phyloP scores from a whole-genome alignment of 768 basidiomycete genomes.

The Termitomyces sp. region DNA sequence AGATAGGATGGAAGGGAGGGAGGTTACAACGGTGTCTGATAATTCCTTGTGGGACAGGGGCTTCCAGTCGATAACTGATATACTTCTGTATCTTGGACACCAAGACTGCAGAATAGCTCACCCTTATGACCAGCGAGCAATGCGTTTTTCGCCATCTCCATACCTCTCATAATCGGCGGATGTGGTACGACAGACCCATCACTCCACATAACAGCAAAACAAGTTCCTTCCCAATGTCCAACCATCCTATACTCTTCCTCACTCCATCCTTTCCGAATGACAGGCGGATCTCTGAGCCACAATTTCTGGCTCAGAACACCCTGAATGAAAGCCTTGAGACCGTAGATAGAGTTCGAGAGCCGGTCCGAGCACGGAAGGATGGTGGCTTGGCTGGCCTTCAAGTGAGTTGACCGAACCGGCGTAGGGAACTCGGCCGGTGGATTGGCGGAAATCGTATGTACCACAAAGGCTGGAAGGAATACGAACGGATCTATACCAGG shows the following conservation, averaged over 20 bases:
- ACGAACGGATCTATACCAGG: slow-evolving; percentile 53
- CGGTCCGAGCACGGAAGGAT: slow-evolving; percentile 76
- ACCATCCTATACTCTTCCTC: slow-evolving; percentile 55
- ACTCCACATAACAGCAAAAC: slow-evolving; percentile 65
- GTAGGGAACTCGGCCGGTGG: slow-evolving; percentile 68
- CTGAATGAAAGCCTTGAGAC: slow-evolving; percentile 62
- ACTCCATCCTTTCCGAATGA: slow-evolving; percentile 55
- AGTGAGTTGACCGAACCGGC: slow-evolving; percentile 57
- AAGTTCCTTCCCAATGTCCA: slow-evolving; percentile 55
- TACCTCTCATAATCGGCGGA: slow-evolving; percentile 60
- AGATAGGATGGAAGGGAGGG: not conserved
- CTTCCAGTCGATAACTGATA: slow-evolving; percentile 68
- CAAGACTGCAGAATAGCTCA: slow-evolving; percentile 19
- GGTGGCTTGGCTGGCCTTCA: slow-evolving; percentile 69
- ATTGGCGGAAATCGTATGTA: slow-evolving; percentile 68
- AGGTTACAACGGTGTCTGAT: slow-evolving; percentile 35
- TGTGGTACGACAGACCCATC: slow-evolving; percentile 55
- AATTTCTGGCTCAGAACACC: slow-evolving; percentile 57
- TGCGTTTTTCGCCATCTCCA: slow-evolving; percentile 53
- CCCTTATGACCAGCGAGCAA: slow-evolving; percentile 62
- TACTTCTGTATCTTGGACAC: not conserved
- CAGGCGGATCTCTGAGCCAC: slow-evolving; percentile 64
- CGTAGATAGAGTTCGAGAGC: slow-evolving; percentile 51
- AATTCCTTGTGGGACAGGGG: slow-evolving; percentile 52
- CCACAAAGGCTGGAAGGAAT: slow-evolving; percentile 68